Conservation (phyloP, 371 early-diverging fungal species). For the Mucor circinelloides region DNA sequence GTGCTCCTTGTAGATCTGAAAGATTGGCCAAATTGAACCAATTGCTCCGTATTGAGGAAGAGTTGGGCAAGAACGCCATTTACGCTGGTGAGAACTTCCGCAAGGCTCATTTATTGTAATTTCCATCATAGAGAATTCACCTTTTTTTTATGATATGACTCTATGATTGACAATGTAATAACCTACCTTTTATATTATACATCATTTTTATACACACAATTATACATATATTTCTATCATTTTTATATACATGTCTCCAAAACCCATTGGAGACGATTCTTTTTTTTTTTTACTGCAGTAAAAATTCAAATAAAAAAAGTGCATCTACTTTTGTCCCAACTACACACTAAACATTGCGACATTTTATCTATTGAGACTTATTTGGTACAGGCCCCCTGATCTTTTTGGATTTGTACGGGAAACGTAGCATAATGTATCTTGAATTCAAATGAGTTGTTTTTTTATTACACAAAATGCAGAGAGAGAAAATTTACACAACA, state of each 20-base stretch:
- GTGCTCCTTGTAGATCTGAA: constrained; percentile 98
- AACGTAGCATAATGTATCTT: background rate
- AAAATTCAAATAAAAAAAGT: constrained; percentile 6
- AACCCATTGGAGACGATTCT: background rate
- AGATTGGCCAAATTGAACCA: constrained; percentile 99
- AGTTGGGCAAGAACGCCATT: constrained; percentile 74
- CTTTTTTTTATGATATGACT: constrained; percentile 1
- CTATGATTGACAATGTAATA: background rate
- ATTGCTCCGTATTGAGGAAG: constrained; percentile 93
- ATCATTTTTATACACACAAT: background rate
- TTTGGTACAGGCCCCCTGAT: background rate
- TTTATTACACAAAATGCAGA: background rate
- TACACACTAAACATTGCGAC: background rate
- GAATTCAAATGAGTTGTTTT: background rate
- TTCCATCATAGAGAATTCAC: background rate
- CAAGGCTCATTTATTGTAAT: constrained; percentile 68
- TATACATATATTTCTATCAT: background rate
- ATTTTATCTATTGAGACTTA: background rate
- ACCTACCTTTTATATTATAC: background rate
- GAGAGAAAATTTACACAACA: background rate
- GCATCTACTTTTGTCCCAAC: background rate
- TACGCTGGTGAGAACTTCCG: constrained; percentile 97
- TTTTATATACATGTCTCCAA: background rate
- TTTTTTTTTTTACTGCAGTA: background rate
- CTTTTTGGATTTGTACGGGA: background rate